Percentiles rank a stretch among this genome's conserved stretches.
phyloP scores from a whole-genome alignment of 352 stramenopile genomes.

The Globisporangium paroecandrum region DNA sequence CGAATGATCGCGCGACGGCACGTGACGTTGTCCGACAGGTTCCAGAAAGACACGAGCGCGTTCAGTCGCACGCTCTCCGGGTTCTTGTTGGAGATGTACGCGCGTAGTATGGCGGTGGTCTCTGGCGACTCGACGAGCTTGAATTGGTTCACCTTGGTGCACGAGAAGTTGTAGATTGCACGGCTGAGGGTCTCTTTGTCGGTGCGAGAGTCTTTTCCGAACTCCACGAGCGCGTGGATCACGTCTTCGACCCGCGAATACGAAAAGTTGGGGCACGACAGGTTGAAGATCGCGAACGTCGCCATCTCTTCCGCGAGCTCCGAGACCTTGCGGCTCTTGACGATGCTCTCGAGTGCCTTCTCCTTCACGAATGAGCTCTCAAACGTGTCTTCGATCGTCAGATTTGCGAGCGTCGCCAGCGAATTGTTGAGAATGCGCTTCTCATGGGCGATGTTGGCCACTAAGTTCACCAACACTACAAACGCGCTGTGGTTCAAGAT shows the following conservation, averaged over 20 bases:
- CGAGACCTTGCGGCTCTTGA: constrained; percentile 45
- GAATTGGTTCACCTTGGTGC: constrained; percentile 52
- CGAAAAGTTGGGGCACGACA: constrained; percentile 60
- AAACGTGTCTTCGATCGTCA: constrained; percentile 70
- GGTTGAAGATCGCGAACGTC: constrained; percentile 61
- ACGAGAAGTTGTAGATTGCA: constrained; percentile 68
- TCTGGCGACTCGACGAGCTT: constrained; percentile 63
- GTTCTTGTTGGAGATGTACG: constrained; percentile 26
- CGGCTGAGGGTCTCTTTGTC: constrained; percentile 49
- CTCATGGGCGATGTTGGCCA: constrained; percentile 10
- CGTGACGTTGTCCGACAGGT: constrained; percentile 45
- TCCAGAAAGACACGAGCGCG: constrained; percentile 27
- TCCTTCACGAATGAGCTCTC: constrained; percentile 71
- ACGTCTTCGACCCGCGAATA: constrained; percentile 69
- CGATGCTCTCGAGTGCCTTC: constrained; percentile 58
- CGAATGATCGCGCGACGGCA: constrained; percentile 48
- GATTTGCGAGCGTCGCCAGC: constrained; percentile 49
- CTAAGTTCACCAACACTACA: constrained; percentile 33
- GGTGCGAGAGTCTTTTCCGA: constrained; percentile 31
- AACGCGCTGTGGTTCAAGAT: constrained; percentile 56
- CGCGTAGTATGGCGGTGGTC: constrained; percentile 31
- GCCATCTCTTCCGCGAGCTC: constrained; percentile 35
- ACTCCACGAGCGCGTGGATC: constrained; percentile 53
- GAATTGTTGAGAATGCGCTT: constrained; percentile 17
- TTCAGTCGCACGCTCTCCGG: constrained; percentile 37